phyloP scores from a whole-genome alignment of 768 basidiomycete genomes.

The Mycena alexandri region DNA sequence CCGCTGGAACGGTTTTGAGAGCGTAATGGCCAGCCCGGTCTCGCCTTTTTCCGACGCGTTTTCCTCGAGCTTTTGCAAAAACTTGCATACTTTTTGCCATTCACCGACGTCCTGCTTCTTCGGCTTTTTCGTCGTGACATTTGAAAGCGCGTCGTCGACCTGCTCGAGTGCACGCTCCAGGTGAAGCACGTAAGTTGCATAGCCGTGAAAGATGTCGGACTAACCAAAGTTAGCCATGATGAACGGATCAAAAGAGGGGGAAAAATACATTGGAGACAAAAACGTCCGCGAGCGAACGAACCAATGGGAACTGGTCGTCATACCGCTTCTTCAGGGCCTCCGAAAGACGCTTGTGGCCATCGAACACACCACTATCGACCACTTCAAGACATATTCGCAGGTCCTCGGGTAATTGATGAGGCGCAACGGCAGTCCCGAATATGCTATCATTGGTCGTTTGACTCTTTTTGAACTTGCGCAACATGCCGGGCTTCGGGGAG shows the following conservation, averaged over 20 bases:
- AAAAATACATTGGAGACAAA: conserved; percentile 89
- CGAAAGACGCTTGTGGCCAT: conserved; percentile 89
- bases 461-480: conserved; percentile 80
- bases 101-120: conserved; percentile 86
- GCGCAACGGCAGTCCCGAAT: conserved; percentile 70
- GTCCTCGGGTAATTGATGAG: conserved; percentile 89
- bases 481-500: conserved; percentile 59
- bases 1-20: conserved; percentile 97
- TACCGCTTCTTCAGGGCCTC: conserved; percentile 91
- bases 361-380: conserved; percentile 86
- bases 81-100: conserved; percentile 82
- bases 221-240: conserved; percentile 48
- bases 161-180: conserved; percentile 91
- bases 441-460: conserved; percentile 62
- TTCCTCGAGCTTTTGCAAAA: conserved; percentile 83
- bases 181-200: conserved; percentile 94
- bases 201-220: conserved; percentile 95
- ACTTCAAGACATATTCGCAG: conserved; percentile 88
- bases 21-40: conserved; percentile 92
- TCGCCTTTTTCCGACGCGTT: conserved; percentile 88
- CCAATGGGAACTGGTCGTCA: conserved; percentile 95
- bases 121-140: conserved; percentile 76
- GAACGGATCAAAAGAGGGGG: conserved; percentile 31
- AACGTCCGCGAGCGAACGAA: conserved; percentile 94
- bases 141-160: conserved; percentile 83